phyloP scores from a whole-genome alignment of 2,329 filamentous ascomycete genomes.

The Aspergillus persii region DNA sequence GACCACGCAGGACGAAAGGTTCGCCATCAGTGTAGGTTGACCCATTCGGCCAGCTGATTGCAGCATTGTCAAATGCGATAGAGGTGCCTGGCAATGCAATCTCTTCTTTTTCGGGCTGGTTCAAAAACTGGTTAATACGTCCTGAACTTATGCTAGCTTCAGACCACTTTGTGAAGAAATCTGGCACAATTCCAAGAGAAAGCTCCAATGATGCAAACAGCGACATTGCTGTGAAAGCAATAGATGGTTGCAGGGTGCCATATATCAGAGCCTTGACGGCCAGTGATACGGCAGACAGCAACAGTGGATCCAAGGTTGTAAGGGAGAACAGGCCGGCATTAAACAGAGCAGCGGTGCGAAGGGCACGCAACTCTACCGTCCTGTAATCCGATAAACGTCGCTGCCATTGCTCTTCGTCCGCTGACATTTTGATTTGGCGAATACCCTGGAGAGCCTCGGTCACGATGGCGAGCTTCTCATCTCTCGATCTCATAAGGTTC shows the following conservation, averaged over 20 bases:
- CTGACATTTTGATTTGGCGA: constrained; percentile 81
- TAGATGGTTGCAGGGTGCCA: background rate
- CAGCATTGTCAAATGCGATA: background rate
- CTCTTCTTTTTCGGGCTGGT: too few relatives aligned
- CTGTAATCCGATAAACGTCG: background rate
- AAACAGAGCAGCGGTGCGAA: background rate
- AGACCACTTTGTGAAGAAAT: too few relatives aligned
- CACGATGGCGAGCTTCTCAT: constrained; percentile 37
- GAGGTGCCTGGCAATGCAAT: too few relatives aligned
- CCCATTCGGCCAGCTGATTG: background rate
- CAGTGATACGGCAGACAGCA: background rate
- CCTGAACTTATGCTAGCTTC: too few relatives aligned
- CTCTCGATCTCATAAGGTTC: too few relatives aligned
- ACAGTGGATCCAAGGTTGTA: background rate
- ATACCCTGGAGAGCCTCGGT: constrained; percentile 77
- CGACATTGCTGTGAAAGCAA: background rate
- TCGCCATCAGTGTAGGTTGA: too few relatives aligned
- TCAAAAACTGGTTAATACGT: too few relatives aligned
- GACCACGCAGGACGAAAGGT: background rate
- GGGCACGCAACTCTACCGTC: background rate
- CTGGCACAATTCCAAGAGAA: background rate
- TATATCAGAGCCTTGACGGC: background rate
- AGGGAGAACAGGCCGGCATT: background rate
- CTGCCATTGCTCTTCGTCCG: constrained; percentile 73
- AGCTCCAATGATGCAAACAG: background rate